Conservation (phyloP, 2,329 filamentous ascomycete species). For the Leptographium wingfieldii region DNA sequence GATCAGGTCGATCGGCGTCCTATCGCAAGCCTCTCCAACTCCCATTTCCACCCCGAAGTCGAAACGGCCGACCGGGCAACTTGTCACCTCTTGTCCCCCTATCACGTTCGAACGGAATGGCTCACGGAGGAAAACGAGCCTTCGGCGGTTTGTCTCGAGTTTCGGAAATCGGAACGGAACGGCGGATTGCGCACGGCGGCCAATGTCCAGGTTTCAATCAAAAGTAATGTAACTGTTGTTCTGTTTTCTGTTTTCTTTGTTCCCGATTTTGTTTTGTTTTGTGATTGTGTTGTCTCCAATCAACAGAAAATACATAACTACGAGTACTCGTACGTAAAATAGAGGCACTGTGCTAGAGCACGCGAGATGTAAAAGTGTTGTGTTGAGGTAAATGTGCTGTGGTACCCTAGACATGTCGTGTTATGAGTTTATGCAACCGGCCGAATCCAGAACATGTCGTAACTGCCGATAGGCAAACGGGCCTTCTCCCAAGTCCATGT, state of each 20-base stretch:
- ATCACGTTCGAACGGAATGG: background rate
- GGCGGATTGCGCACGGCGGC: background rate
- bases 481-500: background rate
- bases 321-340: background rate
- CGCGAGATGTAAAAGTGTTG: background rate
- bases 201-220: background rate
- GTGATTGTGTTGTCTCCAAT: background rate
- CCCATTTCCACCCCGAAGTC: background rate
- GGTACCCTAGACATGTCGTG: background rate
- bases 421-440: background rate
- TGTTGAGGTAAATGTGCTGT: background rate
- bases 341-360: background rate
- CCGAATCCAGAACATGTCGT: background rate
- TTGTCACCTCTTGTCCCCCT: background rate
- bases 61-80: background rate
- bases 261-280: background rate
- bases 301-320: background rate
- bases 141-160: constrained; percentile 1
- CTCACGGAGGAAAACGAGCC: background rate
- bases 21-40: background rate
- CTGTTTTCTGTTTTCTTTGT: background rate
- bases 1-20: constrained; percentile 9
- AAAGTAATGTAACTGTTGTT: constrained; percentile 5
- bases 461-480: background rate
- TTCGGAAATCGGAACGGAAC: background rate